Percentiles rank a stretch among this genome's conserved stretches.
Evolutionary conservation across 1,139 yeast genomes (phyloP).

Genomic region (Spathaspora sp.): DNA sequence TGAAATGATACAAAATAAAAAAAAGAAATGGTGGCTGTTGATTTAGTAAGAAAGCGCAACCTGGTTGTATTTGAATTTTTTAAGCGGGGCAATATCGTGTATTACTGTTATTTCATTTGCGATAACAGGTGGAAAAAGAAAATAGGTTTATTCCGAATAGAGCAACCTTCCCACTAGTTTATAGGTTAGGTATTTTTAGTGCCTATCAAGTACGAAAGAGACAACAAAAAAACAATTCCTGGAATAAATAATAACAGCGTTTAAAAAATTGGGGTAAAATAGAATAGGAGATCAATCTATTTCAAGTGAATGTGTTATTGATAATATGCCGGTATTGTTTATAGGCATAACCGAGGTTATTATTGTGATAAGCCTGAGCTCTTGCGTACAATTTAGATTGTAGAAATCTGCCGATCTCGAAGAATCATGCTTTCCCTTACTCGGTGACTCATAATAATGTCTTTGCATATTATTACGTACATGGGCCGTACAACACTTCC

Average conservation of each 20-base stretch:
- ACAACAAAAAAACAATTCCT: neutral
- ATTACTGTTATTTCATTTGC: neutral
- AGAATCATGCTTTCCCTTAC: no score
- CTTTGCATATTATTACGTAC: no score
- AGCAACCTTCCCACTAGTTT: neutral
- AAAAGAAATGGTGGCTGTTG: neutral
- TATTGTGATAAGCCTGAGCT: neutral
- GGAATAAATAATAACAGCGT: neutral
- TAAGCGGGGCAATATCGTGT: neutral
- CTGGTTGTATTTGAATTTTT: neutral
- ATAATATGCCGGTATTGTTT: neutral
- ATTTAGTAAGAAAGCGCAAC: neutral
- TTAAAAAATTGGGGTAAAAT: neutral
- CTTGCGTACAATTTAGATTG: no score
- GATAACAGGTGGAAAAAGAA: neutral
- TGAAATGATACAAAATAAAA: neutral
- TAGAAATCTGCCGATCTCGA: no score
- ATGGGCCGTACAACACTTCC: no score
- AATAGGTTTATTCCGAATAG: neutral
- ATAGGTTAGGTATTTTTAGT: neutral
- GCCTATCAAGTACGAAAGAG: neutral
- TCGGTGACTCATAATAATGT: no score
- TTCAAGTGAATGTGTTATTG: neutral
- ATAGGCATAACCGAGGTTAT: neutral
- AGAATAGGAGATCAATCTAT: neutral